Percentiles rank a stretch among this genome's conserved stretches.
Evolutionary conservation across 108 stramenopile species (phyloP).

Genomic region (Hondaea fermentalgiana): DNA sequence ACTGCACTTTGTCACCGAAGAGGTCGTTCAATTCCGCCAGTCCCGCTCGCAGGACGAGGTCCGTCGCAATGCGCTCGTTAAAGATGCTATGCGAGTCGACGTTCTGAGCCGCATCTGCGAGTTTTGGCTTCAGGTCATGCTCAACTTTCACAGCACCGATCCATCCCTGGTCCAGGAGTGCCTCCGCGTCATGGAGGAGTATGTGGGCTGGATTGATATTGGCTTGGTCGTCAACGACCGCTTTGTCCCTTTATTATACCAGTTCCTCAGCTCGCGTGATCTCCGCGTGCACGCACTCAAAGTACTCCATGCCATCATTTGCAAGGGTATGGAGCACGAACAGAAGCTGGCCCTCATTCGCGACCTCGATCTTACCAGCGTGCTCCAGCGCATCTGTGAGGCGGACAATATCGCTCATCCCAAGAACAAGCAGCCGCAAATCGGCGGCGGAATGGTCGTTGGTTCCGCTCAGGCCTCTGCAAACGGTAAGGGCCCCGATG

Average conservation of each 20-base stretch:
- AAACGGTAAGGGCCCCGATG: too few species aligned
- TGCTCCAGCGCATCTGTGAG: neutral
- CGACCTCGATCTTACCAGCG: neutral
- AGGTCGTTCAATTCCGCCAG: neutral
- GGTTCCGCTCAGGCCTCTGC: too few species aligned
- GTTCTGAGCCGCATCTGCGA: neutral
- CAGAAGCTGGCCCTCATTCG: neutral
- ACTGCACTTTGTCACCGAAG: neutral
- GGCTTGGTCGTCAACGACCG: neutral
- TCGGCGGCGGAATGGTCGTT: neutral
- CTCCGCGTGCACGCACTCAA: neutral
- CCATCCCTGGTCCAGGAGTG: neutral
- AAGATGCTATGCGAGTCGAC: neutral
- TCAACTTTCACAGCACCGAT: neutral
- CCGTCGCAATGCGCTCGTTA: neutral
- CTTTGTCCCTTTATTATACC: neutral
- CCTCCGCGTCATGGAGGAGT: neutral
- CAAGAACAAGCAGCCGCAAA: neutral
- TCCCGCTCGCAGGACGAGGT: neutral
- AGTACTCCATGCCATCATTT: neutral
- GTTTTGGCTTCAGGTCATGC: neutral
- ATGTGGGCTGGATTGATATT: conserved; percentile 9
- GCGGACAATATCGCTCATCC: neutral
- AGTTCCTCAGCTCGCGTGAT: neutral
- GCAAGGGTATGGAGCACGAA: neutral